phyloP scores from a whole-genome alignment of 2,329 filamentous ascomycete genomes.

The Gaeumannomyces tritici region DNA sequence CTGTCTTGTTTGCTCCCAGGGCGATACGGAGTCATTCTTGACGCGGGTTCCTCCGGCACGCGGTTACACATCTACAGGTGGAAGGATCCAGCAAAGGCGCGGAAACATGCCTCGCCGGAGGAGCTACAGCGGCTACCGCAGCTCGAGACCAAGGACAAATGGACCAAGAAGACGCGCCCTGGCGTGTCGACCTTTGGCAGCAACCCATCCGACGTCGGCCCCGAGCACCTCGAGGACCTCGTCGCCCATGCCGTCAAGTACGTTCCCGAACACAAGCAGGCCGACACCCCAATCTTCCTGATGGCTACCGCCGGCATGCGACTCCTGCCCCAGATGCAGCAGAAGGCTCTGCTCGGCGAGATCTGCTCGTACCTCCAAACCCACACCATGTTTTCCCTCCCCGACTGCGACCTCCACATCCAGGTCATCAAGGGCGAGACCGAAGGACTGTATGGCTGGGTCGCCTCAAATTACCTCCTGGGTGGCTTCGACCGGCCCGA shows the following conservation, averaged over 20 bases:
- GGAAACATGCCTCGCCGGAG: conserved; percentile 47
- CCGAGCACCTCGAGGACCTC: conserved; percentile 70
- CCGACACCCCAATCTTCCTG: conserved; percentile 84
- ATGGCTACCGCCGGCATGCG: conserved; percentile 96
- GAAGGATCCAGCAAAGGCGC: conserved; percentile 65
- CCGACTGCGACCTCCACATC: conserved; percentile 83
- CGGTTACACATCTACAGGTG: conserved; percentile 91
- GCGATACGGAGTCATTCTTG: conserved; percentile 87
- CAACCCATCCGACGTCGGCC: conserved; percentile 65
- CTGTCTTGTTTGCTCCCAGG: conserved; percentile 23
- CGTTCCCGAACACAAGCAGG: conserved; percentile 65
- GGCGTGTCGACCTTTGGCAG: conserved; percentile 86
- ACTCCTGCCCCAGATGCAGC: conserved; percentile 65
- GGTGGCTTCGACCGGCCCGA: conserved; percentile 77
- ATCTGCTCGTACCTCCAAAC: conserved; percentile 75
- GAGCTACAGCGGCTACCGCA: conserved; percentile 64
- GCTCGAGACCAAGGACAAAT: conserved; percentile 73
- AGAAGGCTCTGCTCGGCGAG: conserved; percentile 60
- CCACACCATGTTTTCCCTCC: conserved; percentile 72
- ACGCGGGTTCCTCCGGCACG: conserved; percentile 95
- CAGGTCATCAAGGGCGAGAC: conserved; percentile 95
- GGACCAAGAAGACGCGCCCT: conserved; percentile 90
- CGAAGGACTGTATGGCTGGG: conserved; percentile 93
- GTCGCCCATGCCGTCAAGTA: conserved; percentile 72
- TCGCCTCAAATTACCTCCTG: conserved; percentile 90